Conservation (phyloP, 495 filamentous ascomycete genomes). For the Choiromyces venosus region DNA sequence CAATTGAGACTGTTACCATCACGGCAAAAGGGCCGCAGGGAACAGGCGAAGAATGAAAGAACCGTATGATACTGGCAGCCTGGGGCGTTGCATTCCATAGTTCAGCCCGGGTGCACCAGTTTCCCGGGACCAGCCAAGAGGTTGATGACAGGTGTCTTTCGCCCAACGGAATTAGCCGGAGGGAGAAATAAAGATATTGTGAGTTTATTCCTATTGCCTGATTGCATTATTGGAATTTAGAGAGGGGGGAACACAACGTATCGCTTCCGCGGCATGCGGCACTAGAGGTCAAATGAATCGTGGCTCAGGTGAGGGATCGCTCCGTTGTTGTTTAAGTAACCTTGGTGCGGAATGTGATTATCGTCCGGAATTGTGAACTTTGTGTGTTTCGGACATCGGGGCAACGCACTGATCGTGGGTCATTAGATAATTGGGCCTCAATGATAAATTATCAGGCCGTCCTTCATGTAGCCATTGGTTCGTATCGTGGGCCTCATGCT, state of each 20-base stretch:
- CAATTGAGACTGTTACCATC: background rate
- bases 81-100: background rate
- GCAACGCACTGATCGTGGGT: background rate
- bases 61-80: background rate
- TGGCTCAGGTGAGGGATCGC: background rate
- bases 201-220: background rate
- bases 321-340: background rate
- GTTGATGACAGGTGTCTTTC: background rate
- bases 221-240: background rate
- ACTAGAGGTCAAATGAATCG: background rate
- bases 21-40: background rate
- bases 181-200: background rate
- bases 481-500: too few relatives aligned
- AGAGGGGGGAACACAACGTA: background rate
- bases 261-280: background rate
- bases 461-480: background rate
- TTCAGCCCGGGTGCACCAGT: background rate
- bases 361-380: background rate
- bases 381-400: background rate
- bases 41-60: background rate
- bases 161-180: background rate
- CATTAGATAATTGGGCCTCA: background rate
- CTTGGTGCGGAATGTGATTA: background rate
- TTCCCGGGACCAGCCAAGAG: background rate
- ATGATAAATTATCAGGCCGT: background rate